These are phyloP conservation scores for Chiua sp. DNA, from an alignment of 1,284 basidiomycete species.

Conservation along the genomic window DNA sequence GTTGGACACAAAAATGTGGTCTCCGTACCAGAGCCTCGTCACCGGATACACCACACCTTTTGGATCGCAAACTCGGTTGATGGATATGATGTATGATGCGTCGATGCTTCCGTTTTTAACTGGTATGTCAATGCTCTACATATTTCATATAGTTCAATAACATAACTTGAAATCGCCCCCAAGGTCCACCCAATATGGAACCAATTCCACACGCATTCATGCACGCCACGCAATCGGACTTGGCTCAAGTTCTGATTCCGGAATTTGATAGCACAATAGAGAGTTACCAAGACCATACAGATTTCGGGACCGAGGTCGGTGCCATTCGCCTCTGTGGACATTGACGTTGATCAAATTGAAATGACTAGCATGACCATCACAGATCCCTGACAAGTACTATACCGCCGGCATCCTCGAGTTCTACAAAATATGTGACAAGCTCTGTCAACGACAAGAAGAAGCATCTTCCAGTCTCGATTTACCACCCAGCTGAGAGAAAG, in stretches of 20 bases:
- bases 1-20: constrained; percentile 2
- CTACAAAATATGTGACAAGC: background rate
- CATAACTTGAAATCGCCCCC: background rate
- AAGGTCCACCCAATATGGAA: background rate
- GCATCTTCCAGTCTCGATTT: background rate
- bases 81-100: background rate
- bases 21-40: background rate
- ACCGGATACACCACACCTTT: background rate
- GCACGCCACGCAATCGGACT: background rate
- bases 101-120: background rate
- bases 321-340: background rate
- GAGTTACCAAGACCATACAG: background rate
- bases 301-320: background rate
- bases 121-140: background rate
- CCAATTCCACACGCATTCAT: background rate
- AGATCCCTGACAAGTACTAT: background rate
- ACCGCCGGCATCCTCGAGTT: too few species aligned
- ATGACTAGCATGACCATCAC: background rate
- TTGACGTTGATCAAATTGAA: background rate
- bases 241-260: background rate
- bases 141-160: background rate
- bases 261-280: background rate
- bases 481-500: background rate
- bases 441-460: too few species aligned
- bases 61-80: background rate